Conservation (phyloP, 306 rosid genomes). For the Fragaria vesca region DNA sequence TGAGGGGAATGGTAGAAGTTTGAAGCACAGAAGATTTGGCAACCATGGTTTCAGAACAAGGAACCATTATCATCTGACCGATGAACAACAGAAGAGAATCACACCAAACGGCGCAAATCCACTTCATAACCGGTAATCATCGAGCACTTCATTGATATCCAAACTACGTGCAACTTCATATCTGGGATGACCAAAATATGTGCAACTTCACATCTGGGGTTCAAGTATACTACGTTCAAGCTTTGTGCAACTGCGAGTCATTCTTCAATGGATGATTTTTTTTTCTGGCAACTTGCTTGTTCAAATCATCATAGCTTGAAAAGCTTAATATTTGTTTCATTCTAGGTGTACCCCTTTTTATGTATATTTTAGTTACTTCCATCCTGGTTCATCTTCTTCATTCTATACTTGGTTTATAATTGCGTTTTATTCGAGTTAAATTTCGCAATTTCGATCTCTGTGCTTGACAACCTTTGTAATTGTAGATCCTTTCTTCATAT, state of each 20-base stretch:
- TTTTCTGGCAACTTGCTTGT: background rate
- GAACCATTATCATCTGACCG: background rate
- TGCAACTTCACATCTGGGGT: background rate
- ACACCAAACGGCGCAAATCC: slow-evolving; percentile 42
- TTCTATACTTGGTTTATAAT: background rate
- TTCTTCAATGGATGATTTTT: background rate
- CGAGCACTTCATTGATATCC: background rate
- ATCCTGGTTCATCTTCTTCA: background rate
- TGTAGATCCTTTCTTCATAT: background rate
- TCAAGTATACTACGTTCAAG: background rate
- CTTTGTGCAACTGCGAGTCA: background rate
- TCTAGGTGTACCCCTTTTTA: background rate
- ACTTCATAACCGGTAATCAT: slow-evolving; percentile 34
- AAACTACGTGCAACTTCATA: background rate
- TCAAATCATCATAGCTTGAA: background rate
- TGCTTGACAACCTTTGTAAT: background rate
- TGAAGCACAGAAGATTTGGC: slow-evolving; percentile 20
- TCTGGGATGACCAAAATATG: background rate
- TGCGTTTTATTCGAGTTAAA: background rate
- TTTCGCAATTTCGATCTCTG: background rate
- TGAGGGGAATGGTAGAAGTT: slow-evolving; percentile 6
- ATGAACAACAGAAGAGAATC: slow-evolving; percentile 36
- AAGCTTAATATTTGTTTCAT: background rate
- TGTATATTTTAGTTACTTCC: background rate
- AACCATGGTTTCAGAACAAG: slow-evolving; percentile 23